Conservation (phyloP, 2,329 filamentous ascomycete genomes). For the Emergomyces africanus region DNA sequence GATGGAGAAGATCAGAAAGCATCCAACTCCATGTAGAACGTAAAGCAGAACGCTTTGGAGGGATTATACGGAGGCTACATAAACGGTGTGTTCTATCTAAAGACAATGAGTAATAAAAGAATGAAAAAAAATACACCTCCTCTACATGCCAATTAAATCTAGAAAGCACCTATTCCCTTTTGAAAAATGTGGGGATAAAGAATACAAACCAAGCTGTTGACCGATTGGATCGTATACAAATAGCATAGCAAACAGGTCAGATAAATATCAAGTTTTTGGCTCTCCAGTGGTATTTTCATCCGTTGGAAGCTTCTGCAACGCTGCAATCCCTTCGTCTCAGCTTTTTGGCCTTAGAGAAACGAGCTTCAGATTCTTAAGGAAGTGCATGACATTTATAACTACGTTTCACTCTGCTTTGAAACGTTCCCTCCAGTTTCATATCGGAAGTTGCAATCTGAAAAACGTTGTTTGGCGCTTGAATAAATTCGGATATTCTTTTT, state of each 20-base stretch:
- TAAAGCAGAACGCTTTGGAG: not conserved
- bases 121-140: not conserved
- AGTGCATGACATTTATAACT: not conserved
- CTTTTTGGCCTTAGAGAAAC: not conserved
- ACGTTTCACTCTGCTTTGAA: constrained; percentile 6
- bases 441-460: constrained; percentile 8
- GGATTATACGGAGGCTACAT: not conserved
- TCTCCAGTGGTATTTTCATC: not conserved
- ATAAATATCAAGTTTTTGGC: not conserved
- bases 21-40: not conserved
- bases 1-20: too few relatives aligned
- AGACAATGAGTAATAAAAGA: not conserved
- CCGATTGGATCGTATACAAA: not conserved
- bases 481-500: constrained; percentile 6
- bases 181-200: not conserved
- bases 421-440: constrained; percentile 5
- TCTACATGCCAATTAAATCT: not conserved
- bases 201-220: not conserved
- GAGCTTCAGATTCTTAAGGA: not conserved
- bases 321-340: not conserved
- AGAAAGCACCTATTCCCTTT: not conserved
- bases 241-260: not conserved
- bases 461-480: constrained; percentile 5
- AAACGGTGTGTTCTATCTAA: not conserved
- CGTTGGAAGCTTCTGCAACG: not conserved